These are phyloP conservation scores for Pyrenophora graminea DNA, from an alignment of 2,329 filamentous ascomycete genomes.

Conservation along the genomic window DNA sequence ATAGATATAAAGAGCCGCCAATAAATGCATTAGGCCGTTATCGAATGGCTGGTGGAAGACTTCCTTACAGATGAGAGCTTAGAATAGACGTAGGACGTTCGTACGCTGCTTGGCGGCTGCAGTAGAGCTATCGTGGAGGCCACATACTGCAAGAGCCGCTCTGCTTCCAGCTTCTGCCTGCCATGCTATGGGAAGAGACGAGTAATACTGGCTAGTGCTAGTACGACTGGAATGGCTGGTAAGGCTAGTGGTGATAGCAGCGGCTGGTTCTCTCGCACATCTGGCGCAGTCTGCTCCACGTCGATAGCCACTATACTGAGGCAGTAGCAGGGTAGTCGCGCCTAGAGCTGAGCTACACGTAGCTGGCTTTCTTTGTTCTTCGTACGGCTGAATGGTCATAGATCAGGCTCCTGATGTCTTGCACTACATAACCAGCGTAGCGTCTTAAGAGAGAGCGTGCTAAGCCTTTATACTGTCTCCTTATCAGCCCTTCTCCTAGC, in stretches of 20 bases:
- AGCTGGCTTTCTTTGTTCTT: neutral
- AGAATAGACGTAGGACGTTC: neutral
- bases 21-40: neutral
- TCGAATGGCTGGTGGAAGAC: neutral
- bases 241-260: neutral
- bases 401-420: neutral
- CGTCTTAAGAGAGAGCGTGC: neutral
- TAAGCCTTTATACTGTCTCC: neutral
- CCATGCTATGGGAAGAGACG: neutral
- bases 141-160: neutral
- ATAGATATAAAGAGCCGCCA: neutral
- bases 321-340: slow-evolving; percentile 3
- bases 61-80: neutral
- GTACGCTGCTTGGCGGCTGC: neutral
- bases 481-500: neutral
- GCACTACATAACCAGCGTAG: neutral
- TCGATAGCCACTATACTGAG: slow-evolving; percentile 1
- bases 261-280: neutral
- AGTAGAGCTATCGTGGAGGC: neutral
- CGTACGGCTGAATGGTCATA: neutral
- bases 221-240: no score
- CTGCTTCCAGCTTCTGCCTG: neutral
- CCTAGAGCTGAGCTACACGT: neutral
- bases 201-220: neutral
- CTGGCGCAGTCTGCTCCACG: neutral